Evolutionary conservation across 2,329 filamentous ascomycete species (phyloP), one percentile per base, ranked within the genome.

Genomic region (Corynespora cassiicola): DNA sequence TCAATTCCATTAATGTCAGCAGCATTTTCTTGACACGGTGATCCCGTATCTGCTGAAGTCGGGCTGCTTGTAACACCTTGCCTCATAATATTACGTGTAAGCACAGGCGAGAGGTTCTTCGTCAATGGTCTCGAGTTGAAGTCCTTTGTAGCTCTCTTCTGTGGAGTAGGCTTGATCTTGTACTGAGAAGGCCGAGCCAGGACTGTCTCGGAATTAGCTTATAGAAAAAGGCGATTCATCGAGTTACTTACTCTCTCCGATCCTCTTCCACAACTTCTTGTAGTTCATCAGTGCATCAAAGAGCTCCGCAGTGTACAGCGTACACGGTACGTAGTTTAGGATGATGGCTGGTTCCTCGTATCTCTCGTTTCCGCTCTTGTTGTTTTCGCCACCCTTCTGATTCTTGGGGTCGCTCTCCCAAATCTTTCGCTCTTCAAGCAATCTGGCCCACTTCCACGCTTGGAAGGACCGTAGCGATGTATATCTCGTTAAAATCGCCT

Each of bases 221-320:
- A n/a, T n/a, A n/a, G n/a, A n/a, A n/a, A n/a, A n/a, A n/a, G n/a
- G n/a, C n/a, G n/a, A n/a, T n/a, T n/a, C n/a, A n/a, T n/a, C n/a
- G n/a, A n/a, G n/a, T n/a, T n/a, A 46, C 54, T 41, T 41, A 56
- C 55, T 63, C 7, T 56, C 52, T 6, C 51, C 55, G 15, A 63
- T 61, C 26, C 25, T 38, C 40, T 63, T 66, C 61, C 61, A 65
- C 19, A 66, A 23, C 36, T 57, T 54, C 45, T 64, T 66, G 40
- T 63, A 66, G 10, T 49, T 55, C 54, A 66, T 63, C 12, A 61
- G 48, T 3, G 60, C 58, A 37, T 59, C 54, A 29, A 65, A 62
- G 4, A 66, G 43, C 15, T 64, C 61, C 3, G 57, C 51, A 7
- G 63, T 66, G 30, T 65, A 65, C 7, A 66, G 34, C 8, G 54